Evolutionary conservation across 1,284 basidiomycete genomes (phyloP), one percentile per base, ranked within the genome.

Genomic region (Cerrena zonata): DNA sequence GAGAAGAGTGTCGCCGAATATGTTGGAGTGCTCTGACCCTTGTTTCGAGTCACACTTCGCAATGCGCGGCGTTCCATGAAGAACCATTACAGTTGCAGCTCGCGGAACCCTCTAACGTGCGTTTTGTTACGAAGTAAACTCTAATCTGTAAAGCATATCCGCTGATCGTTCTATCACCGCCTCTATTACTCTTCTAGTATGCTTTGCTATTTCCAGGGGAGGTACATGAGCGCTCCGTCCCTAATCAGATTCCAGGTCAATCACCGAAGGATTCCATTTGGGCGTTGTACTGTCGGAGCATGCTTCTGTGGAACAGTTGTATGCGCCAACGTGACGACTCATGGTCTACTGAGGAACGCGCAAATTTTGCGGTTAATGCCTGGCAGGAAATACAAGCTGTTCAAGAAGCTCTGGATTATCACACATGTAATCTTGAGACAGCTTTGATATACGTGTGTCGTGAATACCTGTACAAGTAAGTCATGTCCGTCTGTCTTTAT

Each of bases 401-500:
- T 43, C 78, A 85, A 56, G 81, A 82, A 50, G 76, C 79, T 5
- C 69, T 89, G 42, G 76, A 84, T 45, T 69, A 74, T 39, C 87
- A 90, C 64, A 70, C 66, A 23, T 89, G 87, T 69, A 81, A 82
- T 61, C 64, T 80, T 38, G 84, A 89, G 60, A 78, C 78, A 36
- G 71, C 76, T 5, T 67, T 87, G 37, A 72, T 86, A 38, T 86
- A 86, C 66, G 75, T 81, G 62, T 78, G 75, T 51, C 72, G 82
- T 54, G 87, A 89, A 63, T 84, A 84, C 61, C 70, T 89, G 24
- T 83, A 81, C 64, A 87, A 86, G 86, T 89, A 59, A 54, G 84
- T 78, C 40, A 7, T 18, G 45, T 45, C 27, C 27, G 44, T 42
- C 48, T 50, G 45, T 37, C 50, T 37, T 27, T 53, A 57, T 51